Base-by-base conservation (phyloP, 306 rosid species). In the Vigna unguiculata region DNA sequence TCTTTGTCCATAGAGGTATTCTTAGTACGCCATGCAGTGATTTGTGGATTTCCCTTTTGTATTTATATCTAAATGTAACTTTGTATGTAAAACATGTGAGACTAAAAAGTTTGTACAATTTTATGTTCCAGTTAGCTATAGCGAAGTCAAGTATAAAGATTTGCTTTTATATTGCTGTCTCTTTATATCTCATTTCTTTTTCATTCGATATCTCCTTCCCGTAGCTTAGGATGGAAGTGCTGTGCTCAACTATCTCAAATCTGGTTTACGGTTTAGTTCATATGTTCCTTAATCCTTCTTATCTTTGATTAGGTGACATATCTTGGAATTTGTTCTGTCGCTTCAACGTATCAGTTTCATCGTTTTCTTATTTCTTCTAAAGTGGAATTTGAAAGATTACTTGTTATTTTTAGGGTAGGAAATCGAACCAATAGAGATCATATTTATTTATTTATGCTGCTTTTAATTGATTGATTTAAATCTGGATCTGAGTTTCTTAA, bases 11-110 rank as follows among this genome's bases (percentile, higher is more conserved):
- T 21, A 4, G 45, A 24, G n/a, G 36, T 47, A 46, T 63, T 62
- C 69, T 59, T 72, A 72, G 72, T 52, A 19, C 15, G 22, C 38
- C 30, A 11, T 3, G 63, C 20, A 30, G 40, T 70, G 74, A 54
- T 53, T 12, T 48, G 25, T 48, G 70, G 63, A 46, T 43, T 71
- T 76, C 34, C 49, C 22, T 46, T 30, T 55, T 40, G 58, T 47
- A 46, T 40, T 75, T 79, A 61, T 72, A 82, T 76, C 62, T 67
- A 72, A 5, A 25, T 69, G 75, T 71, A 75, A 46, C 24, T 75
- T 76, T 32, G 16, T 72, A 63, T 52, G 71, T 1, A 11, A 57
- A 65, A 65, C 71, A 25, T 5, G 32, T 51, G 67, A 79, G 71
- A 75, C 82, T 62, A 16, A 21, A 41, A 32, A 62, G 49, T 48